Percentiles rank a stretch among this genome's conserved stretches.
phyloP scores from a whole-genome alignment of 768 basidiomycete species.

The Gautieria morchelliformis region DNA sequence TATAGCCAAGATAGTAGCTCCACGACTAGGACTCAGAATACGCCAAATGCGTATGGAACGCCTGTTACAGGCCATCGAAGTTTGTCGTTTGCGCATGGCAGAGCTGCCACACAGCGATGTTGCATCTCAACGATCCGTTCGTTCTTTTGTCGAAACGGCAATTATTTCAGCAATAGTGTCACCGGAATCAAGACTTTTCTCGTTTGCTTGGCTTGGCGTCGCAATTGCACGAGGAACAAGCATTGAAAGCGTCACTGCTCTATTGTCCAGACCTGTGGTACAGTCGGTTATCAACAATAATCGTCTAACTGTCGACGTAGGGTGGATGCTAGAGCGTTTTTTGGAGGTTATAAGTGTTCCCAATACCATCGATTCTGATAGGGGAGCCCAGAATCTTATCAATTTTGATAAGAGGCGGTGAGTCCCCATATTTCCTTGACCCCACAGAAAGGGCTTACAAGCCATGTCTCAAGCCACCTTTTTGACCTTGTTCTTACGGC shows the following conservation, averaged over 20 bases:
- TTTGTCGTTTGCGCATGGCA: slow-evolving; percentile 53
- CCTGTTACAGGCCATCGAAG: slow-evolving; percentile 61
- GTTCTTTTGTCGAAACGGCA: slow-evolving; percentile 76
- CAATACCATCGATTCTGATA: slow-evolving; percentile 49
- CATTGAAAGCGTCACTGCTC: slow-evolving; percentile 49
- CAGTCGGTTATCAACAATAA: slow-evolving; percentile 37
- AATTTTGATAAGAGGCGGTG: slow-evolving; percentile 82
- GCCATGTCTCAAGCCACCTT: slow-evolving; percentile 40
- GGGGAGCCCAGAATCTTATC: slow-evolving; percentile 48
- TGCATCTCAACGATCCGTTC: slow-evolving; percentile 52
- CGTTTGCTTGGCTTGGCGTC: slow-evolving; percentile 70
- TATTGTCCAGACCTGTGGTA: slow-evolving; percentile 43
- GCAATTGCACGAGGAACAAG: slow-evolving; percentile 50
- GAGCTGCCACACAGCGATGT: slow-evolving; percentile 30
- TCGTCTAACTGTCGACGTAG: slow-evolving; percentile 61
- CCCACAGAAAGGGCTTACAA: not conserved
- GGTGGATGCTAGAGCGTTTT: slow-evolving; percentile 76
- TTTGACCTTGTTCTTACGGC: slow-evolving; percentile 53
- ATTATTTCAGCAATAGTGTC: slow-evolving; percentile 69
- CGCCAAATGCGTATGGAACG: slow-evolving; percentile 70
- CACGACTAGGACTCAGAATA: slow-evolving; percentile 49
- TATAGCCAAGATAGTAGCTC: slow-evolving; percentile 56
- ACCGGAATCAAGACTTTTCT: slow-evolving; percentile 68
- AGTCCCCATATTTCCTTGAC: slow-evolving; percentile 11
- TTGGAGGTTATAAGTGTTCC: slow-evolving; percentile 69